phyloP scores from a whole-genome alignment of 805 yeast genomes.

The Cyberlindnera xishuangbannaensis region DNA sequence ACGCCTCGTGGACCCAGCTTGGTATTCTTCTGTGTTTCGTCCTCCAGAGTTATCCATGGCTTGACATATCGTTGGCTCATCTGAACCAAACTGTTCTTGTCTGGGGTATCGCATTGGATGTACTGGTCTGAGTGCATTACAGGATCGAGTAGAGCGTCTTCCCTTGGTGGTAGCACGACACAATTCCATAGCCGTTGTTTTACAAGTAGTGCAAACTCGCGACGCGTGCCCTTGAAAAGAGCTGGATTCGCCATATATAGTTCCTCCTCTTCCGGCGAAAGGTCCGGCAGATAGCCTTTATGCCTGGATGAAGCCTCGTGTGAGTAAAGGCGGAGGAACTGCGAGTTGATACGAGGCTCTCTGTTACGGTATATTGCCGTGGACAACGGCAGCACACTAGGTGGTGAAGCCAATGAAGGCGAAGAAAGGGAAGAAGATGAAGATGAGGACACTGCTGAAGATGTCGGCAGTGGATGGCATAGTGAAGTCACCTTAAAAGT shows the following conservation, averaged over 20 bases:
- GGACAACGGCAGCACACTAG: too few relatives aligned
- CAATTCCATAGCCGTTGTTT: constrained; percentile 49
- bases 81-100: constrained; percentile 17
- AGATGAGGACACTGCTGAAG: too few relatives aligned
- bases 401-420: too few relatives aligned
- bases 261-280: constrained; percentile 31
- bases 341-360: constrained; percentile 46
- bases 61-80: constrained; percentile 14
- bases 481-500: constrained; percentile 23
- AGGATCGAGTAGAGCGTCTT: constrained; percentile 31
- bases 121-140: too few relatives aligned
- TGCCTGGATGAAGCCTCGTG: constrained; percentile 39
- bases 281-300: constrained; percentile 27
- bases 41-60: constrained; percentile 27
- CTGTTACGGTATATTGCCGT: constrained; percentile 25
- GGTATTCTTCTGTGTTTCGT: constrained; percentile 12
- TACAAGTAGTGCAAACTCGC: constrained; percentile 36
- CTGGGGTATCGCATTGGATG: constrained; percentile 8
- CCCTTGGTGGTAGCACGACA: constrained; percentile 47
- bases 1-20: constrained; percentile 19
- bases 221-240: constrained; percentile 18
- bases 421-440: too few relatives aligned
- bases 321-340: constrained; percentile 44
- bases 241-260: constrained; percentile 7
- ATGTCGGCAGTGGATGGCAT: constrained; percentile 5